phyloP scores from a whole-genome alignment of 352 stramenopile genomes.

The Pythium vanterpoolii region DNA sequence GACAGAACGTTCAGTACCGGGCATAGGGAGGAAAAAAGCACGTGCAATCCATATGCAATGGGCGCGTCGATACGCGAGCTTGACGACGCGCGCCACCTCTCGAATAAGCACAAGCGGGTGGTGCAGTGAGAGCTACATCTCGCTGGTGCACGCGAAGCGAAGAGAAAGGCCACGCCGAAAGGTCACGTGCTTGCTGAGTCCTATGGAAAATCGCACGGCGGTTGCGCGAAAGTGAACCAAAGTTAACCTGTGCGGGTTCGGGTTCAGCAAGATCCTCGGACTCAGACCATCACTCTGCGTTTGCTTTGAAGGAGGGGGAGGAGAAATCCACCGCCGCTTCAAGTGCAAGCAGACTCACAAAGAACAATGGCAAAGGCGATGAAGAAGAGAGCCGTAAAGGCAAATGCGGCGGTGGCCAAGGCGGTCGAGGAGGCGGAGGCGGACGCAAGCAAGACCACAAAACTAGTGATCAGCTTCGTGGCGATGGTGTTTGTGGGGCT shows the following conservation, averaged over 20 bases:
- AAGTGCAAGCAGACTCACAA: too few relatives aligned
- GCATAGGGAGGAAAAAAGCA: not conserved
- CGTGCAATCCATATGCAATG: constrained; percentile 36
- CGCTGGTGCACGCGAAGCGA: constrained; percentile 52
- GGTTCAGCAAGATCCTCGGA: not conserved
- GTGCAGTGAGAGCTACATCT: constrained; percentile 45
- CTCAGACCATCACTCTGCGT: constrained; percentile 17
- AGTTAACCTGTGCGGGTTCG: not conserved
- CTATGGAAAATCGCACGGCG: constrained; percentile 22
- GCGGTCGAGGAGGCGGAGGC: constrained; percentile 20
- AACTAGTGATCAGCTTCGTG: constrained; percentile 79
- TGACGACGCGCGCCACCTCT: constrained; percentile 12
- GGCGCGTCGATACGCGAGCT: constrained; percentile 45
- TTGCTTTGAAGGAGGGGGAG: constrained; percentile 13
- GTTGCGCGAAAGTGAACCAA: not conserved
- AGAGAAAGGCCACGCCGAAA: constrained; percentile 46
- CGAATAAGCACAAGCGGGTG: constrained; percentile 34
- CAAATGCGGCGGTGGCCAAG: constrained; percentile 14
- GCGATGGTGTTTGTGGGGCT: constrained; percentile 82
- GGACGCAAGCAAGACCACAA: constrained; percentile 37
- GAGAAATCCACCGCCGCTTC: not conserved
- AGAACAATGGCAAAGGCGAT: not conserved
- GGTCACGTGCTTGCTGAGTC: constrained; percentile 26
- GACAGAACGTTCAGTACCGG: not conserved
- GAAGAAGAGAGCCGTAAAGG: constrained; percentile 16